Evolutionary conservation across 768 basidiomycete species (phyloP).

Genomic region (Russula ochroleuca): DNA sequence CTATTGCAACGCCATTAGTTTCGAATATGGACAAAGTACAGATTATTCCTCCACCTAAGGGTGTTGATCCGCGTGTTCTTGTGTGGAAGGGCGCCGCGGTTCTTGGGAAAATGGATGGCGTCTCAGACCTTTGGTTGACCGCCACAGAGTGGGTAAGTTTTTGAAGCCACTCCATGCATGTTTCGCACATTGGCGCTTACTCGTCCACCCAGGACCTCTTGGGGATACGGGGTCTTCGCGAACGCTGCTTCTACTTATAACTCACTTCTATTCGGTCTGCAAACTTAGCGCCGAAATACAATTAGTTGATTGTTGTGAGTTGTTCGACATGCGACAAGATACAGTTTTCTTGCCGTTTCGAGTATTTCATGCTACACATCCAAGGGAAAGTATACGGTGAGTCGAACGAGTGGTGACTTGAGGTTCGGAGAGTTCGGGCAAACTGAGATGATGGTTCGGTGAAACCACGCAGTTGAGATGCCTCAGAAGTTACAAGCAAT

Average conservation of each 20-base stretch:
- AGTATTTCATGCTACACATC: not conserved
- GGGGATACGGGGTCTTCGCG: constrained; percentile 77
- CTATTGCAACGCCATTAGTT: constrained; percentile 78
- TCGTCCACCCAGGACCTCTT: constrained; percentile 53
- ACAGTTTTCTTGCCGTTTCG: not conserved
- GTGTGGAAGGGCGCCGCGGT: constrained; percentile 95
- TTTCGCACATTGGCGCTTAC: constrained; percentile 9
- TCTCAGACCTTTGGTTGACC: constrained; percentile 86
- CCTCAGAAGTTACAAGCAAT: not conserved
- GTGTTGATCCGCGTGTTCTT: constrained; percentile 82
- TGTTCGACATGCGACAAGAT: not conserved
- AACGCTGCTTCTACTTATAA: constrained; percentile 76
- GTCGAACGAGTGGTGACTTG: not conserved
- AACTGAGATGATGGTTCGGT: not conserved
- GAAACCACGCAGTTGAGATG: not conserved
- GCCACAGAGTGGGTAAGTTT: constrained; percentile 76
- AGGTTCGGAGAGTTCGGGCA: not conserved
- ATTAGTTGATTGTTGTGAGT: not conserved
- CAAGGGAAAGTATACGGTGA: not conserved
- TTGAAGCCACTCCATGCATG: constrained; percentile 3
- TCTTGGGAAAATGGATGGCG: constrained; percentile 86
- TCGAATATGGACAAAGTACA: constrained; percentile 83
- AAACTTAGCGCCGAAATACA: constrained; percentile 6
- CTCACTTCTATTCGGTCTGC: constrained; percentile 7
- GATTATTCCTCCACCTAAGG: constrained; percentile 92